These are phyloP conservation scores for Serendipita sp. DNA, from an alignment of 768 basidiomycete species.

Conservation along the genomic window DNA sequence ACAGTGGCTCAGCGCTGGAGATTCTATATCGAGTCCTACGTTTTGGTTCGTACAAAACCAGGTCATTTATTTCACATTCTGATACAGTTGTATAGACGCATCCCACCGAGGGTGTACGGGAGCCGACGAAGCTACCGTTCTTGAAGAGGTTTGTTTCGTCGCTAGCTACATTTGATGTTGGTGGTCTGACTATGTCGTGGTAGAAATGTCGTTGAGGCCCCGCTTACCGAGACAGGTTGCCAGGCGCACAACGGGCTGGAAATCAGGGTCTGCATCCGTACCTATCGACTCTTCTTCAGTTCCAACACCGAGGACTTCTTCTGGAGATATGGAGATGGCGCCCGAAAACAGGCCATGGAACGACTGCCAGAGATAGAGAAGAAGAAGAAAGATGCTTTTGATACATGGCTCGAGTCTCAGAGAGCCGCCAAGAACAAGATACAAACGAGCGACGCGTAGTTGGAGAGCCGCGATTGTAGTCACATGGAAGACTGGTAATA, in stretches of 20 bases:
- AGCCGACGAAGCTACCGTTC: constrained; percentile 42
- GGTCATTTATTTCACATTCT: not conserved
- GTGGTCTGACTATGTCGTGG: not conserved
- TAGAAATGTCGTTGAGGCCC: constrained; percentile 22
- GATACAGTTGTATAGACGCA: constrained; percentile 29
- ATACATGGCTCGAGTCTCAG: not conserved
- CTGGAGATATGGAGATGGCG: constrained; percentile 6
- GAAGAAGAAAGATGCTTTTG: not conserved
- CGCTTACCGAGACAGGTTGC: constrained; percentile 15
- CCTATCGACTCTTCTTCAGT: constrained; percentile 67
- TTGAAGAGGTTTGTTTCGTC: constrained; percentile 38
- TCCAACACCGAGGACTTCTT: constrained; percentile 27
- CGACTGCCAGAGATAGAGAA: not conserved
- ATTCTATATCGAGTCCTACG: constrained; percentile 60
- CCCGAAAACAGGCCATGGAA: constrained; percentile 1
- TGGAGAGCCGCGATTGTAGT: not conserved
- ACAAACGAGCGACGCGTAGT: no score
- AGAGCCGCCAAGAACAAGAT: not conserved
- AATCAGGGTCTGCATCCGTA: constrained; percentile 62
- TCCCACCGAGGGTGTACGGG: constrained; percentile 36
- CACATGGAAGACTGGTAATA: not conserved
- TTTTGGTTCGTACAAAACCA: constrained; percentile 31
- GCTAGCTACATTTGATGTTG: not conserved
- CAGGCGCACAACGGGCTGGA: constrained; percentile 41
- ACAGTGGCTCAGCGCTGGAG: constrained; percentile 67